Percentiles rank a stretch among this genome's conserved stretches.
Conservation (phyloP, 78 protist genomes). For the Dictyostelium capitatum region DNA sequence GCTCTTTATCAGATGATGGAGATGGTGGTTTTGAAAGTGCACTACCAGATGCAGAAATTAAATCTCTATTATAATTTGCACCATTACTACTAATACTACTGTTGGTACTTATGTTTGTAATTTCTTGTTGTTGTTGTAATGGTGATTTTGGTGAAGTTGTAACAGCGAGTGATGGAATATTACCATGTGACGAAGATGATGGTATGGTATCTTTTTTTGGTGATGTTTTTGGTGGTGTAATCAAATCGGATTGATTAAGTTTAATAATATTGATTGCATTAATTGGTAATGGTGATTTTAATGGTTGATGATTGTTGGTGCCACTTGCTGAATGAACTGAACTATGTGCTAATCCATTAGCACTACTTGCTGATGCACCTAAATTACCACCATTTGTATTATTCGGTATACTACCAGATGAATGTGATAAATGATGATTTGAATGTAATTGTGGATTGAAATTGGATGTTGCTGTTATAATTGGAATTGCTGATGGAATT, state of each 20-base stretch:
- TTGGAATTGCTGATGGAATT: conserved; percentile 22
- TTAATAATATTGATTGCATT: conserved; percentile 25
- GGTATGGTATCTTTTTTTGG: conserved; percentile 28
- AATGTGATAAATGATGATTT: conserved; percentile 16
- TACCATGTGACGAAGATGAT: not conserved
- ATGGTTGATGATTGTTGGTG: not conserved
- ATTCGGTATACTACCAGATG: conserved; percentile 35
- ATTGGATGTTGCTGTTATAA: not conserved
- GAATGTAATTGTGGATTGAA: not conserved
- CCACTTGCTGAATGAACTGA: not conserved
- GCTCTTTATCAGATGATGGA: conserved; percentile 68
- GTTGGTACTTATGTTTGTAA: not conserved
- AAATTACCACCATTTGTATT: conserved; percentile 5
- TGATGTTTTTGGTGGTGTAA: conserved; percentile 64
- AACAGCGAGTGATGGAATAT: not conserved
- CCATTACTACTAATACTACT: conserved; percentile 14
- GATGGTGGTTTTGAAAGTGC: conserved; percentile 49
- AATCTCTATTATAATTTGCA: not conserved
- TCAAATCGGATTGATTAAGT: conserved; percentile 17
- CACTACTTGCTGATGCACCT: not conserved
- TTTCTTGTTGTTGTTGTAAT: conserved; percentile 23
- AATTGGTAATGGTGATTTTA: conserved; percentile 17
- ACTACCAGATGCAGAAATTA: conserved; percentile 15
- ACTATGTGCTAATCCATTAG: not conserved
- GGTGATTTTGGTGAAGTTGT: conserved; percentile 28